Percentiles rank a stretch among this genome's conserved stretches.
Evolutionary conservation across 1,284 basidiomycete species (phyloP).

Genomic region (Ceratobasidium sp.): DNA sequence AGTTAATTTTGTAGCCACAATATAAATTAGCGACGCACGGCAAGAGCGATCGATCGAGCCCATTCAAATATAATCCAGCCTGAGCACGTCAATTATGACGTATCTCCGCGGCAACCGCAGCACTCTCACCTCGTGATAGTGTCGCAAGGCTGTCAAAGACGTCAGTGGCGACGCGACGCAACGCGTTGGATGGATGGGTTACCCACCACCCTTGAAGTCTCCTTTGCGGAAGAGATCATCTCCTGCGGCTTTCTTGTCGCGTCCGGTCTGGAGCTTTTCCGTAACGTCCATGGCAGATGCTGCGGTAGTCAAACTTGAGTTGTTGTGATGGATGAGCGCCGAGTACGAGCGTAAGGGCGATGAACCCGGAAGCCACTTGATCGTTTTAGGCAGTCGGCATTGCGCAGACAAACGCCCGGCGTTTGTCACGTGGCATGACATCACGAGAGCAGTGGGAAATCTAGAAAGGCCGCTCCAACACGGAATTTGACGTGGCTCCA

Average conservation of each 20-base stretch:
- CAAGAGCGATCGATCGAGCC: conserved; percentile 69
- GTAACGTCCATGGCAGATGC: conserved; percentile 47
- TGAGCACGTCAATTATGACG: conserved; percentile 44
- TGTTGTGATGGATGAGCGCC: neutral
- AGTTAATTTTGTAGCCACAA: conserved; percentile 7
- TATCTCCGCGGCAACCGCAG: neutral
- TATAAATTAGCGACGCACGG: neutral
- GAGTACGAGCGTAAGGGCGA: neutral
- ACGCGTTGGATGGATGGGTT: conserved; percentile 27
- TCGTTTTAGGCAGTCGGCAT: neutral
- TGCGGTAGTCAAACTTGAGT: conserved; percentile 12
- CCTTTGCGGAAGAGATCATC: conserved; percentile 77
- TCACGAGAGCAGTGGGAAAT: conserved; percentile 6
- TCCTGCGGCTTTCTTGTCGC: conserved; percentile 72
- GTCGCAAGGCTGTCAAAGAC: conserved; percentile 54
- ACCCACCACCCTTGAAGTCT: conserved; percentile 66
- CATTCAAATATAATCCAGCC: conserved; percentile 72
- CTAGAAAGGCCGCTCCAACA: neutral
- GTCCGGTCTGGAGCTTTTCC: conserved; percentile 65
- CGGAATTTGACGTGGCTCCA: conserved; percentile 5
- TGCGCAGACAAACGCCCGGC: neutral
- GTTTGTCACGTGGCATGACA: neutral
- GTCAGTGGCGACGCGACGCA: conserved; percentile 30
- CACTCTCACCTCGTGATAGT: conserved; percentile 67
- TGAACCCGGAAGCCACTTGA: neutral